Conservation (phyloP, 1,284 basidiomycete species). For the Schizophyllum amplum region DNA sequence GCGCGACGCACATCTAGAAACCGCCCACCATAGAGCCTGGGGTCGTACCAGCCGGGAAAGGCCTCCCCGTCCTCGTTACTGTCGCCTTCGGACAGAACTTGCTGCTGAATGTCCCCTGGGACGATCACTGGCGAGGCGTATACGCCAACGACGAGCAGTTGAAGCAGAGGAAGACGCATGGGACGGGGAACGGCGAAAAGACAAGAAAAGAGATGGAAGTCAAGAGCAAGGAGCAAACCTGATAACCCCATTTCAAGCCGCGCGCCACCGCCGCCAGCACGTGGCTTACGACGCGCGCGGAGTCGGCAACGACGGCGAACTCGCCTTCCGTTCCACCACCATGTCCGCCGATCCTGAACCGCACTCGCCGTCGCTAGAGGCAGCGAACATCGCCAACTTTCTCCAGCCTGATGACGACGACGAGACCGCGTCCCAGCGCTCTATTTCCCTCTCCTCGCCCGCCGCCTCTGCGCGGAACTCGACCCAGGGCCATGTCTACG, state of each 20-base stretch:
- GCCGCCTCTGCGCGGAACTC: conserved; percentile 35
- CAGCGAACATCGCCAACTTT: conserved; percentile 16
- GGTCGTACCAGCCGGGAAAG: conserved; percentile 56
- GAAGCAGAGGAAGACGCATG: not conserved
- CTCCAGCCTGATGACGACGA: conserved; percentile 41
- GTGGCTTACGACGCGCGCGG: not conserved
- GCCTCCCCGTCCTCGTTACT: not conserved
- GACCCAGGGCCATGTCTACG: conserved; percentile 24
- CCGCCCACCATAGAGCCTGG: conserved; percentile 59
- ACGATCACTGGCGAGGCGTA: not conserved
- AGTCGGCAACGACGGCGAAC: not conserved
- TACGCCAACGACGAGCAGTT: not conserved
- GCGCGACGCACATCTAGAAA: conserved; percentile 56
- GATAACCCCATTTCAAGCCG: not conserved
- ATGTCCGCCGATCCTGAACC: not conserved
- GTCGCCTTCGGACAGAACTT: not conserved
- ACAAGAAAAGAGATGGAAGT: not conserved
- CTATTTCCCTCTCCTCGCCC: conserved; percentile 66
- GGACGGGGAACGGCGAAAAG: not conserved
- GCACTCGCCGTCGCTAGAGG: not conserved
- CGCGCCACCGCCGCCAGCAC: not conserved
- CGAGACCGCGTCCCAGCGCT: conserved; percentile 75
- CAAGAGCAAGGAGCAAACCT: not conserved
- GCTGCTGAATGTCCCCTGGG: not conserved
- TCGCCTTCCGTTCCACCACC: not conserved